A percentile compares a stretch with the other conserved stretches of the same genome.
Conservation (phyloP, 228 moss, liverwort and hornwort species). For the Sphagnum fallax region DNA sequence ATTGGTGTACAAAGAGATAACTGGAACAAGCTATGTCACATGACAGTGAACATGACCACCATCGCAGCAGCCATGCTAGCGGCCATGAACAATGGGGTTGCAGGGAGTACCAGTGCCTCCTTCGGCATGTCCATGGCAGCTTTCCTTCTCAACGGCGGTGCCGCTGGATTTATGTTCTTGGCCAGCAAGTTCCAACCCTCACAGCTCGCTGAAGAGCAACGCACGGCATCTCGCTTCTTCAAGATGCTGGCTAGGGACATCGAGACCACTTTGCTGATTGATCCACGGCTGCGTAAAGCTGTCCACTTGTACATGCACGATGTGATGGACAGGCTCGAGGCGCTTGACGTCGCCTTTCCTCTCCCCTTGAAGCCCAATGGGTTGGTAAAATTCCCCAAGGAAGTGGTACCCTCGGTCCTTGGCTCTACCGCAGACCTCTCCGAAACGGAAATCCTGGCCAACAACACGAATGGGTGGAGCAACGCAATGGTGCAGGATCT, state of each 20-base stretch:
- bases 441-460: neutral
- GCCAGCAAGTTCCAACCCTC: slow-evolving; percentile 24
- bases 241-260: slow-evolving; percentile 15
- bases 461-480: slow-evolving; percentile 9
- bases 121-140: slow-evolving; percentile 13
- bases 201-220: slow-evolving; percentile 30
- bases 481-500: slow-evolving; percentile 4
- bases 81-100: slow-evolving; percentile 11
- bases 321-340: slow-evolving; percentile 12
- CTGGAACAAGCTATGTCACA: slow-evolving; percentile 28
- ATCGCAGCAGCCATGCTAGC: slow-evolving; percentile 11
- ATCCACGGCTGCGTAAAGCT: slow-evolving; percentile 21
- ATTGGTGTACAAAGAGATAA: slow-evolving; percentile 18
- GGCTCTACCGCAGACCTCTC: neutral
- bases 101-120: neutral
- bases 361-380: slow-evolving; percentile 20
- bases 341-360: slow-evolving; percentile 18
- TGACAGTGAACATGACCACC: slow-evolving; percentile 13
- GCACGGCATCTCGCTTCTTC: slow-evolving; percentile 26
- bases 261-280: slow-evolving; percentile 18
- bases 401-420: slow-evolving; percentile 1
- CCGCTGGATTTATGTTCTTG: slow-evolving; percentile 15
- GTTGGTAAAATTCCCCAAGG: slow-evolving; percentile 18
- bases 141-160: slow-evolving; percentile 6
- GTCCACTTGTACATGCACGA: slow-evolving; percentile 16